phyloP scores from a whole-genome alignment of 129 eudicot genomes.

The Artemisia annua region DNA sequence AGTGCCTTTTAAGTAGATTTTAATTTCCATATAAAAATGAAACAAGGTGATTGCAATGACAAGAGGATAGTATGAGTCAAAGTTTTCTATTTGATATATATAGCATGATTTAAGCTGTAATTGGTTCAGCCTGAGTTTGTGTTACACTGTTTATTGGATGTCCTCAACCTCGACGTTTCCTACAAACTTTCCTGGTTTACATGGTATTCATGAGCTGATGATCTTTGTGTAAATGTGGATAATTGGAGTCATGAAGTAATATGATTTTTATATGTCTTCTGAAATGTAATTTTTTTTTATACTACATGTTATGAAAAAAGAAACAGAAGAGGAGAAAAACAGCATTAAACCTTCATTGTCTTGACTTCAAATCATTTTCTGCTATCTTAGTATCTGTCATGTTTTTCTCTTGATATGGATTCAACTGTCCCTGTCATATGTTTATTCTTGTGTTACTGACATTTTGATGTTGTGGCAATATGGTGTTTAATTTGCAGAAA shows the following conservation, averaged over 20 bases:
- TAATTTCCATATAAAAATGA: too few species aligned
- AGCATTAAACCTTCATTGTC: background rate
- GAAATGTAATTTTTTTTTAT: background rate
- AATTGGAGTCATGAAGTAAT: constrained; percentile 6
- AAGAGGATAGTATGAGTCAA: too few species aligned
- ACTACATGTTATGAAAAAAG: background rate
- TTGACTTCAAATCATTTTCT: constrained; percentile 1
- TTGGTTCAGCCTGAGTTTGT: too few species aligned
- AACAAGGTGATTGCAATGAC: too few species aligned
- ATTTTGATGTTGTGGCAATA: constrained; percentile 16
- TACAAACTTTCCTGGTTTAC: constrained; percentile 21
- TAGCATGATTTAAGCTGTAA: too few species aligned
- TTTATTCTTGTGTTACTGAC: background rate
- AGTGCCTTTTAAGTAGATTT: too few species aligned
- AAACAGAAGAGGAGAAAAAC: background rate
- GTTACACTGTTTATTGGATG: too few species aligned
- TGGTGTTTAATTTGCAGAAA: constrained; percentile 62
- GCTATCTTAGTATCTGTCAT: background rate
- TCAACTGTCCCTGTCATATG: background rate
- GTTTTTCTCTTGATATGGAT: constrained; percentile 14
- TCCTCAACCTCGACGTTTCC: too few species aligned
- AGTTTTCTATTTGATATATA: too few species aligned
- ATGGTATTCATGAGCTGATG: background rate
- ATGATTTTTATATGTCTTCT: background rate
- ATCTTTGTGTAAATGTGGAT: constrained; percentile 7